Conservation (phyloP, 2,329 filamentous ascomycete genomes). For the Chrysoporthe deuterocubensis region DNA sequence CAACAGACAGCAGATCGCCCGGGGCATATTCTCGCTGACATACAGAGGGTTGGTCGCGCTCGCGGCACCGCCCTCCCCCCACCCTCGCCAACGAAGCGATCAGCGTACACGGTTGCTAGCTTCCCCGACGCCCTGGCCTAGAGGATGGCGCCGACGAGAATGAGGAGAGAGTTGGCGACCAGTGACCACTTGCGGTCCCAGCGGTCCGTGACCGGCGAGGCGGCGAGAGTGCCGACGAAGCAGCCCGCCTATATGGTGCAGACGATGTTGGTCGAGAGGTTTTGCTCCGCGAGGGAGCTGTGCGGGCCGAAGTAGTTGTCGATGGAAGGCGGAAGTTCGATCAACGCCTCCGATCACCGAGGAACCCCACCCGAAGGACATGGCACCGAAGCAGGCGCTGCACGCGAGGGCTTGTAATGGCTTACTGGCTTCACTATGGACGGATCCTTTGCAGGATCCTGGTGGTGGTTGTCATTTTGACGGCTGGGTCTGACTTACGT, state of each 20-base stretch:
- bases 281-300: conserved; percentile 24
- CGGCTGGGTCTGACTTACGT: neutral
- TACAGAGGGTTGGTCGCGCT: conserved; percentile 40
- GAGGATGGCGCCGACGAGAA: conserved; percentile 38
- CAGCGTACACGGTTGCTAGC: conserved; percentile 37
- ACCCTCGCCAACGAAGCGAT: conserved; percentile 50
- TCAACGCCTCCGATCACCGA: conserved; percentile 71
- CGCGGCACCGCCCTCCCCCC: conserved; percentile 54
- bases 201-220: conserved; percentile 36
- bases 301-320: conserved; percentile 44
- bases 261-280: conserved; percentile 35
- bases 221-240: conserved; percentile 32
- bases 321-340: conserved; percentile 60
- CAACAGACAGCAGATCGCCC: conserved; percentile 61
- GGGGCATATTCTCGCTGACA: conserved; percentile 64
- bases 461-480: conserved; percentile 15
- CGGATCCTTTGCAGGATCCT: conserved; percentile 18
- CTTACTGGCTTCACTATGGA: conserved; percentile 19
- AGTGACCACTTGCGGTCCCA: conserved; percentile 40
- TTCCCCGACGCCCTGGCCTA: conserved; percentile 39
- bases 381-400: conserved; percentile 50
- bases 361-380: conserved; percentile 65
- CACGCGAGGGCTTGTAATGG: neutral
- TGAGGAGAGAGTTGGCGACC: conserved; percentile 35
- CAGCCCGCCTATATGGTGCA: conserved; percentile 35